These are phyloP conservation scores for Talaromyces wortmannii DNA, from an alignment of 495 filamentous ascomycete genomes.

Conservation along the genomic window DNA sequence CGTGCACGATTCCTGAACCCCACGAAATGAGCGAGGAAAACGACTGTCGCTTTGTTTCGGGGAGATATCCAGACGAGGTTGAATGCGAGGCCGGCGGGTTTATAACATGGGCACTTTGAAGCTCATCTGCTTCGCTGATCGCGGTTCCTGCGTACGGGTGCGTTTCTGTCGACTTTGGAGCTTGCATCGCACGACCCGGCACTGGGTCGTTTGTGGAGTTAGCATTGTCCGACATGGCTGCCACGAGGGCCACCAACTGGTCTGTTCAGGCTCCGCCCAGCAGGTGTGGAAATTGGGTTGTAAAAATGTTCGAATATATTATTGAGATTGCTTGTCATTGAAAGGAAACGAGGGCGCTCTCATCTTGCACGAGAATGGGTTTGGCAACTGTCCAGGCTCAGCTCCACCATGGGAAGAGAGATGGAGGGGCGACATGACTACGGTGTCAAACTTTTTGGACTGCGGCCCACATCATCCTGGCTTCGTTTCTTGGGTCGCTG, in stretches of 20 bases:
- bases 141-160: too few species aligned
- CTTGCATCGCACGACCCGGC: background rate
- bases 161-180: too few species aligned
- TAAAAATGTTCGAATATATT: background rate
- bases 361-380: background rate
- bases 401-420: background rate
- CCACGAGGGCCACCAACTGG: slow-evolving; percentile 10
- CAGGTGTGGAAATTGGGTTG: too few species aligned
- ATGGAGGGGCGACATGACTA: background rate
- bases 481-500: background rate
- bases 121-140: background rate
- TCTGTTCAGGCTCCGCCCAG: background rate
- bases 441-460: background rate
- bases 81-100: background rate
- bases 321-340: background rate
- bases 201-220: slow-evolving; percentile 19
- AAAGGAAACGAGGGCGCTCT: background rate
- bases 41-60: background rate
- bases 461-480: background rate
- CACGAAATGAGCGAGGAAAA: background rate
- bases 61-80: background rate
- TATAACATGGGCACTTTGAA: background rate
- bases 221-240: slow-evolving; percentile 66
- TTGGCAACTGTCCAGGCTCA: background rate
- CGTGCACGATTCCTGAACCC: background rate